Conservation (phyloP, 2,329 filamentous ascomycete genomes). For the Tolypocladium ophioglossoides region DNA sequence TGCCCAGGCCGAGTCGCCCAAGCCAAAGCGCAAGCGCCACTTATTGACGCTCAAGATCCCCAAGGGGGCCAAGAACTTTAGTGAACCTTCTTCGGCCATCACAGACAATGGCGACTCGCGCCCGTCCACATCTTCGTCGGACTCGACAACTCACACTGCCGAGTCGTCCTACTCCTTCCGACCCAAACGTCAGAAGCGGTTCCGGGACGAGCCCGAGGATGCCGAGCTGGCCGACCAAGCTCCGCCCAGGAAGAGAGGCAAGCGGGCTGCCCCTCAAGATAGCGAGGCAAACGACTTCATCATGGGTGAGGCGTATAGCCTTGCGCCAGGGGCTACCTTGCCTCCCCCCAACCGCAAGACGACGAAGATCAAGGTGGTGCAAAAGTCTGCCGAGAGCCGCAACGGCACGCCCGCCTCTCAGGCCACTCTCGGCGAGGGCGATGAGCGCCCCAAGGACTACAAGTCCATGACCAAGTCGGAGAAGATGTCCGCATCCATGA, state of each 20-base stretch:
- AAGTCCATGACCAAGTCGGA: constrained; percentile 53
- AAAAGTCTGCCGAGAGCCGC: constrained; percentile 15
- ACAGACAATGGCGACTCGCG: constrained; percentile 35
- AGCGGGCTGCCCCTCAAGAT: constrained; percentile 12
- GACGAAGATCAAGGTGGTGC: constrained; percentile 28
- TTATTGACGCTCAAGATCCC: constrained; percentile 29
- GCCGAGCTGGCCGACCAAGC: constrained; percentile 24
- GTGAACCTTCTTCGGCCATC: constrained; percentile 23
- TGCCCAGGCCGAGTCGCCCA: constrained; percentile 9
- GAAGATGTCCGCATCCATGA: constrained; percentile 57
- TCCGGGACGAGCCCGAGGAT: constrained; percentile 36
- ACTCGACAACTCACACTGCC: constrained; percentile 34
- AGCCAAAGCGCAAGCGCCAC: constrained; percentile 18
- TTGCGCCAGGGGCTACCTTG: constrained; percentile 9
- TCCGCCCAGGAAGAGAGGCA: constrained; percentile 27
- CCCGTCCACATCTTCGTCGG: constrained; percentile 43
- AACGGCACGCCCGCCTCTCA: constrained; percentile 18
- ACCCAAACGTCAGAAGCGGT: constrained; percentile 44
- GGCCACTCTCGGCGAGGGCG: constrained; percentile 17
- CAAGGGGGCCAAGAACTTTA: constrained; percentile 25
- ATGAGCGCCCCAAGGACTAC: constrained; percentile 41
- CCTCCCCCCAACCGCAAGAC: constrained; percentile 18
- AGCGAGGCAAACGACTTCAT: not conserved
- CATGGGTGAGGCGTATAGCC: not conserved
- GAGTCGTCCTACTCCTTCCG: constrained; percentile 43